Evolutionary conservation across 2,329 filamentous ascomycete species (phyloP), one percentile per base, ranked within the genome.

Genomic region (Colletotrichum liriopes): DNA sequence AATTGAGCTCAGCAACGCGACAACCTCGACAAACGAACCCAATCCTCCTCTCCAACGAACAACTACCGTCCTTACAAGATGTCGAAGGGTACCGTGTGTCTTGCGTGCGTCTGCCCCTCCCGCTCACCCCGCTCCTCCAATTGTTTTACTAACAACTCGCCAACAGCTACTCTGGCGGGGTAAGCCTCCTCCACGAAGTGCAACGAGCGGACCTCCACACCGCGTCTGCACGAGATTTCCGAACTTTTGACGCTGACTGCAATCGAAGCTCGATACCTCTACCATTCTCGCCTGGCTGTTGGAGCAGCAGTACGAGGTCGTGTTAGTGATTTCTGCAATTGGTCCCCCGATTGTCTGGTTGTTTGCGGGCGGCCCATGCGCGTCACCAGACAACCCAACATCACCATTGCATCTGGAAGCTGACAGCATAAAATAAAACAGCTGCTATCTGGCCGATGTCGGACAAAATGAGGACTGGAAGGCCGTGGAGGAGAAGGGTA

Each of bases 401-500:
- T 39, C 37, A 39, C 37, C 29, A 11, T 39, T 14, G 12, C 37
- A 14, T 9, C 37, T 11, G 1, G 9, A 39, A 39, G 45, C 20
- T 9, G 7, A 12, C 26, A 39, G 1, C n/a, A 18, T 29, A 12
- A 20, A 43, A 23, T 32, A 4, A 37, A 74, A 32, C 6, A 32
- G 69, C 65, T 82, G 81, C 71, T 85, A 81, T 76, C 85, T 92
- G 81, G 91, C 90, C 82, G 86, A 93, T 84, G 89, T 93, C 77
- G 92, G 92, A 58, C 91, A 93, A 82, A 88, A 90, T 76, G 92
- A 94, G 83, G 91, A 94, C 82, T 94, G 89, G 76, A 87, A 89
- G 68, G 90, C 88, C 69, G 93, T 92, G 62, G 89, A 93, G 83
- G 86, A 87, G 77, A 94, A 94, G 86, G 93, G 92, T 66, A 14